Evolutionary conservation across 257 asterid species (phyloP), one percentile per base, ranked within the genome.

Genomic region (Solanum chaucha): DNA sequence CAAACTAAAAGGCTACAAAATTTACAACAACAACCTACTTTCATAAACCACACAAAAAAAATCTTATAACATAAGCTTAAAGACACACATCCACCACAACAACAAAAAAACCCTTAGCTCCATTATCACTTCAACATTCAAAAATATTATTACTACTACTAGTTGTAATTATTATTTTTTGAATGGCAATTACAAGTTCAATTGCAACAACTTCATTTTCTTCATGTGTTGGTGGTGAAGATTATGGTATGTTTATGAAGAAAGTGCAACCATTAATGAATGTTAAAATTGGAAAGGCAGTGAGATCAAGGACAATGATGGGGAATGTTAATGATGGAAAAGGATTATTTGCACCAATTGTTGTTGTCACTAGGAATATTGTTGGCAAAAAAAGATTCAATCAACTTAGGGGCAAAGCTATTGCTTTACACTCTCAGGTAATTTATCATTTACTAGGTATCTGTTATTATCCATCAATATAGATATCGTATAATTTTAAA

Each of bases 381-480:
- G 68, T 97, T 13, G 99, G 99, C 86, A 97, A 95, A 90, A 97
- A 94, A 90, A 89, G 94, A 36, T 97, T 97, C 91, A 97, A 95
- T 88, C 98, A 93, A 90, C 92, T 97, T 15, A 92, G 99, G 88
- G 99, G 99, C 35, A 97, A 95, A 91, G 99, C 99, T 86, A 95
- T 95, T 91, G 97, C 98, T 88, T 90, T 97, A 81, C 98, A 94
- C 92, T 97, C 99, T 6, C 99, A 95, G 99, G 99, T 94, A 89
- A 35, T 34, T 34, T 3, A 22, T 20, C 36, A 24, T 20, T 10
- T 11, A 11, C 8, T 67, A 19, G 64, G 4, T 26, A 67, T 1
- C 10, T 28, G 3, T 8, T 12, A 12, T 1, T 14, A 6, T 14
- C 38, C 38, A 28, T 17, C 38, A 12, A 0, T 6, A 13, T 12